Percentiles rank a stretch among this genome's conserved stretches.
phyloP scores from a whole-genome alignment of 1,139 yeast genomes.

The Saccharomycopsis hybrid region DNA sequence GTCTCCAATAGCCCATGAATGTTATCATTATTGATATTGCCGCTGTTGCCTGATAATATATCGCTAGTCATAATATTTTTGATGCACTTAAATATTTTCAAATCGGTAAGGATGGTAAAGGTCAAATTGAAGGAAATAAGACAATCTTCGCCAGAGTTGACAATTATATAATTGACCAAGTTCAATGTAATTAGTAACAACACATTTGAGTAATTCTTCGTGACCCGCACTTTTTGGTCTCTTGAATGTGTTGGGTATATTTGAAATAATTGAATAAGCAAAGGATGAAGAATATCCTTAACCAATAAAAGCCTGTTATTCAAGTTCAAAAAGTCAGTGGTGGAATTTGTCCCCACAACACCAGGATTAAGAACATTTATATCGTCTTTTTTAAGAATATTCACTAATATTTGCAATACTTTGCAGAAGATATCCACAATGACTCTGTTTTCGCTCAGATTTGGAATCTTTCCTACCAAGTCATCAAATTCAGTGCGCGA shows the following conservation, averaged over 20 bases:
- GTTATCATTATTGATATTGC: background rate
- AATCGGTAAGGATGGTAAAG: constrained; percentile 52
- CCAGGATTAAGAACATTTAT: constrained; percentile 15
- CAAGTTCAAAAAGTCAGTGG: background rate
- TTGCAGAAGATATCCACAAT: constrained; percentile 17
- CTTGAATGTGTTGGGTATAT: constrained; percentile 13
- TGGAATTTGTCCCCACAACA: background rate
- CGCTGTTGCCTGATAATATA: background rate
- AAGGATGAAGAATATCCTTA: constrained; percentile 21
- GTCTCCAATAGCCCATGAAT: constrained; percentile 14
- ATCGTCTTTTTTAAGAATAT: constrained; percentile 19
- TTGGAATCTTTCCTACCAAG: constrained; percentile 20
- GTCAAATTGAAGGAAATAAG: constrained; percentile 50
- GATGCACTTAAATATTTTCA: constrained; percentile 42
- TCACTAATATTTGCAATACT: constrained; percentile 18
- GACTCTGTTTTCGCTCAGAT: constrained; percentile 15
- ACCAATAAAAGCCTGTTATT: constrained; percentile 10
- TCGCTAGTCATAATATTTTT: constrained; percentile 23
- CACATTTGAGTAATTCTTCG: constrained; percentile 5
- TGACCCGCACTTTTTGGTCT: background rate
- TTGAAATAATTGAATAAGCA: constrained; percentile 18
- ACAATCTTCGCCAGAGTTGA: constrained; percentile 52
- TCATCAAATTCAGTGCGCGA: constrained; percentile 18
- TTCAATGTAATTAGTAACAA: constrained; percentile 15
- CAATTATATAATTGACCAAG: constrained; percentile 44